Evolutionary conservation across 2,329 filamentous ascomycete species (phyloP).

Genomic region (Ophiostoma fasciatum): DNA sequence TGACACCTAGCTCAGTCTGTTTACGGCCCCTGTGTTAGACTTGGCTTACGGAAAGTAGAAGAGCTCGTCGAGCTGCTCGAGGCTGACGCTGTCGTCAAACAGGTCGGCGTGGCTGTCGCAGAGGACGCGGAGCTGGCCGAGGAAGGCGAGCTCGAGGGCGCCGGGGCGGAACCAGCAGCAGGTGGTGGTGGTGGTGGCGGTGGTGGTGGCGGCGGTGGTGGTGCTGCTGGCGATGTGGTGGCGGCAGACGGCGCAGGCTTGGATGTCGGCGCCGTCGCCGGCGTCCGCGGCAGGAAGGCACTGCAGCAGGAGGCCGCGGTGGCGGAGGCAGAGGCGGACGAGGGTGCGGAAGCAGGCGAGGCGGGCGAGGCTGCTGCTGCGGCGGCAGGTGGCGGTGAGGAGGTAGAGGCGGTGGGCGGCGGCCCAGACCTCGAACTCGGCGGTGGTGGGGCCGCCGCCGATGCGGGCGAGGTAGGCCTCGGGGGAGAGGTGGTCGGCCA

Average conservation of each 20-base stretch:
- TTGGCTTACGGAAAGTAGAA: too few relatives aligned
- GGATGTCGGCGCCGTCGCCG: too few relatives aligned
- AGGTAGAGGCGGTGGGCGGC: conserved; percentile 4
- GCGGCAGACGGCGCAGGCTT: conserved; percentile 2
- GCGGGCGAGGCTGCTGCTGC: too few relatives aligned
- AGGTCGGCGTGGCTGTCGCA: neutral
- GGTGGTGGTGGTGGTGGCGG: neutral
- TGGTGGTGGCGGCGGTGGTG: neutral
- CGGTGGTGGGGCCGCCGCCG: neutral
- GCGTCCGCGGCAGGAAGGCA: neutral
- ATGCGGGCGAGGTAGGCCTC: neutral
- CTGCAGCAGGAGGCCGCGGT: neutral
- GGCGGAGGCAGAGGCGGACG: conserved; percentile 1
- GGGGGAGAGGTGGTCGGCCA: neutral
- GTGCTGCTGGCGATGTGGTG: too few relatives aligned
- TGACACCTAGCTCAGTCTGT: too few relatives aligned
- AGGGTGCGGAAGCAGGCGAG: neutral
- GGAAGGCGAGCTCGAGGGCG: neutral
- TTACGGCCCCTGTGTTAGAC: too few relatives aligned
- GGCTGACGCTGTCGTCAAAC: neutral
- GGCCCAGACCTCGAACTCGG: conserved; percentile 3
- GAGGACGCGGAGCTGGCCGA: neutral
- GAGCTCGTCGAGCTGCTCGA: neutral
- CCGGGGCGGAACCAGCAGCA: conserved; percentile 6
- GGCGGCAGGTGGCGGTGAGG: neutral